Base-by-base conservation (phyloP, 179 eudicot species). In the Heliamphora pulchella region DNA sequence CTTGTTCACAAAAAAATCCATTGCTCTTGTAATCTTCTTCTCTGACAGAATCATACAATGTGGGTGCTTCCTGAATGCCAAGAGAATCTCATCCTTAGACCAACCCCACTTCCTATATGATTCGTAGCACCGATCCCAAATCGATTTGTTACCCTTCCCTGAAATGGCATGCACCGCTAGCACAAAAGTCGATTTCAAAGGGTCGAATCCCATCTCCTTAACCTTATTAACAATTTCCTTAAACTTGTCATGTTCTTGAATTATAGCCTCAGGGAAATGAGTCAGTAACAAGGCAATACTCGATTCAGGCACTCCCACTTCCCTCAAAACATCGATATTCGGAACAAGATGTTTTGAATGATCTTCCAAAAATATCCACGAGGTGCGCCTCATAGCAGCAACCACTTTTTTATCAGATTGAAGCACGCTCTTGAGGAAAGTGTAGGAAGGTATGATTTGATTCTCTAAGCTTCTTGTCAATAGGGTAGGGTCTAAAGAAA, bases 41-140 rank as follows among this genome's bases (percentile, higher is more conserved):
- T 80, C 82, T 0, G 87, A 85, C 43, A 83, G 0, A 53, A 62
- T 20, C 82, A 85, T 77, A 78, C 85, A 80, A 3, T 11, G 6
- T 8, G 85, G 87, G 8, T 78, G 74, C 75, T 74, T 83, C 22
- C 11, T 18, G 68, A 85, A 86, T 10, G 84, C 88, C 9, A 20
- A 77, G 7, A 72, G 14, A 50, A 85, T 80, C 4, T 85, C 81
- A 11, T 77, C 76, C 18, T 83, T 22, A 39, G 86, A 85, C 85
- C 83, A 80, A 77, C 86, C 87, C 81, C 82, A 83, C 76, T 71
- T 81, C 73, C 54, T 66, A 66, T 82, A 85, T 0, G 54, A n/a
- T 47, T 78, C 51, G 10, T 14, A 15, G 67, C 76, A 59, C 14
- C 75, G 80, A 46, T 78, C 57, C 87, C 87, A 80, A 18, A 67